Conservation (phyloP, 1,139 yeast genomes). For the Spencermartinsiella ligniputridi region DNA sequence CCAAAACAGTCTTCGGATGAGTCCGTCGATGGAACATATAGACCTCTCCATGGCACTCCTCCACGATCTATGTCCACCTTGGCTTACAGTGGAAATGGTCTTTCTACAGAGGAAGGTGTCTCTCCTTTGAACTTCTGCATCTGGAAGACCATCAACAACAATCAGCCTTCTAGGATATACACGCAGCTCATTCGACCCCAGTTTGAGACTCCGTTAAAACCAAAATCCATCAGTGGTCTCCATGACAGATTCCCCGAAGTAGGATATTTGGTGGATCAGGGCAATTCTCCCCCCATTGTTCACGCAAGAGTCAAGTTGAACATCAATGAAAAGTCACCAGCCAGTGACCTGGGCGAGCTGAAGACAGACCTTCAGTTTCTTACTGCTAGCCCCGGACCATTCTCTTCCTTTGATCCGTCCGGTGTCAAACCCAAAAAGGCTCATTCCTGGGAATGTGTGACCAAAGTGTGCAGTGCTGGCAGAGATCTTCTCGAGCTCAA, state of each 20-base stretch:
- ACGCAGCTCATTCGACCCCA: constrained; percentile 35
- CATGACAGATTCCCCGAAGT: constrained; percentile 30
- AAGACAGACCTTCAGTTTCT: neutral
- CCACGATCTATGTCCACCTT: constrained; percentile 9
- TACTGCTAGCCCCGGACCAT: neutral
- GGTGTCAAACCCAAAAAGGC: constrained; percentile 6
- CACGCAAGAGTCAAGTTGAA: constrained; percentile 32
- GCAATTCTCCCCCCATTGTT: constrained; percentile 20
- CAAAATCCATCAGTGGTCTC: constrained; percentile 27
- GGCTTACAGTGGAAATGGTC: neutral
- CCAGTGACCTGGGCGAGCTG: constrained; percentile 13
- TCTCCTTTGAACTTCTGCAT: constrained; percentile 26
- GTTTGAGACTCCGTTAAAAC: constrained; percentile 34
- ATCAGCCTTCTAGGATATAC: constrained; percentile 21
- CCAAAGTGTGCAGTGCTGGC: constrained; percentile 32
- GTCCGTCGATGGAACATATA: constrained; percentile 5
- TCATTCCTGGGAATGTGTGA: constrained; percentile 30
- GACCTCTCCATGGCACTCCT: constrained; percentile 6
- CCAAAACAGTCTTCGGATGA: constrained; percentile 2
- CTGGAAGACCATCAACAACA: constrained; percentile 15
- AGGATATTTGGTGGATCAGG: constrained; percentile 18
- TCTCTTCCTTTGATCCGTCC: neutral
- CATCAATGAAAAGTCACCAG: constrained; percentile 16
- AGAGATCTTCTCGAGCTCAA: constrained; percentile 30
- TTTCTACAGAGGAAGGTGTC: constrained; percentile 7